Evolutionary conservation across 1,284 basidiomycete species (phyloP), one percentile per base, ranked within the genome.

Genomic region (Serendipita sp.): DNA sequence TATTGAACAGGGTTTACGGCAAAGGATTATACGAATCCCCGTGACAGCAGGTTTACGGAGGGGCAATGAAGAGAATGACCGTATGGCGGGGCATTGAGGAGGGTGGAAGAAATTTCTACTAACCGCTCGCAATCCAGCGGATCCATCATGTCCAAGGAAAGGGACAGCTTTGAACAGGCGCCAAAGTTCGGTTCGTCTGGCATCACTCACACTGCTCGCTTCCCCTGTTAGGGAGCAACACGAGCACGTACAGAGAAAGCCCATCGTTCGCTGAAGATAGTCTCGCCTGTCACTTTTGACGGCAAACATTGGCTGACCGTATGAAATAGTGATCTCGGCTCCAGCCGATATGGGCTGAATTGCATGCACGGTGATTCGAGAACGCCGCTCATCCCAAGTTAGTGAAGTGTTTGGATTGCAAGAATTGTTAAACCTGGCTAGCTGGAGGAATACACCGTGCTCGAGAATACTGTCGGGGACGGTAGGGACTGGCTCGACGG

Each of bases 91-190:
- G 22, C 22, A 22, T 22, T 22, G 22, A 22, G 22, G 29, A 49
- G 29, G 29, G 29, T n/a, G 29, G 45, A 49, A 49, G 29, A 17
- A 22, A 29, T 6, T 5, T n/a, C 8, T n/a, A 29, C 45, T 22
- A 10, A 58, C 53, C 29, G 32, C 53, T 35, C 53, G 53, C 15
- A 58, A 6, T 26, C 53, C 53, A 30, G 53, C 53, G 32, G 12
- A 32, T 26, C 22, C 53, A 58, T 58, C 53, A n/a, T 58, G 53
- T 30, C 53, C 53, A 29, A 58, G 53, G n/a, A 58, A 58, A 10
- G 53, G 53, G 53, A 58, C 34, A 35, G 53, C 53, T 58, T 58
- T 58, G 32, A 58, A 58, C 10, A 58, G 53, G 10, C 53, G 53
- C 15, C 53, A 58, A 10, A 58, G 32, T 30, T 58, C 53, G 26